These are phyloP conservation scores for Botrytis elliptica DNA, from an alignment of 2,329 filamentous ascomycete species.

Conservation along the genomic window DNA sequence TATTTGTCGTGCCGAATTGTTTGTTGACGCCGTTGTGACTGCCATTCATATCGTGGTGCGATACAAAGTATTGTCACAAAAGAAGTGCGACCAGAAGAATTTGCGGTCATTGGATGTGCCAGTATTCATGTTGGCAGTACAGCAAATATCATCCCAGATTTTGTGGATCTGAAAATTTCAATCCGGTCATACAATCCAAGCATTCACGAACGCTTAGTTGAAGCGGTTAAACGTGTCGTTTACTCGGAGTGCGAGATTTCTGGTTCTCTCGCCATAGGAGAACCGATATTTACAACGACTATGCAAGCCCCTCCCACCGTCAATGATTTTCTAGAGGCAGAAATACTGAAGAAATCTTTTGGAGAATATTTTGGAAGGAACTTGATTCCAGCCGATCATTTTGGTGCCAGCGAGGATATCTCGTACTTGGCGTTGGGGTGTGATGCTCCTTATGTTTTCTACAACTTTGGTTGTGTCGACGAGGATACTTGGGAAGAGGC, in stretches of 20 bases:
- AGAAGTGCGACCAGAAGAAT: conserved; percentile 43
- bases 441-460: not conserved
- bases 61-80: conserved; percentile 43
- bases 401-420: conserved; percentile 34
- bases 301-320: conserved; percentile 33
- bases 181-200: conserved; percentile 41
- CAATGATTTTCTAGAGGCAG: conserved; percentile 16
- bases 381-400: conserved; percentile 2
- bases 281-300: conserved; percentile 23
- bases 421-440: conserved; percentile 47
- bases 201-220: conserved; percentile 41
- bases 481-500: not conserved
- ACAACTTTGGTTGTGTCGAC: not conserved
- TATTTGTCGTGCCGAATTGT: conserved; percentile 43
- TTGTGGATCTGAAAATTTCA: conserved; percentile 44
- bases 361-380: conserved; percentile 27
- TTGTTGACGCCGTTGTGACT: conserved; percentile 48
- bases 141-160: conserved; percentile 47
- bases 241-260: conserved; percentile 48
- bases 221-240: conserved; percentile 46
- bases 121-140: conserved; percentile 45
- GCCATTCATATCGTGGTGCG: conserved; percentile 44
- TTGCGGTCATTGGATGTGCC: conserved; percentile 46
- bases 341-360: conserved; percentile 29
- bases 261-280: conserved; percentile 41